Evolutionary conservation across 2,329 filamentous ascomycete genomes (phyloP), one percentile per base, ranked within the genome.

Genomic region (Xylaria multiplex): DNA sequence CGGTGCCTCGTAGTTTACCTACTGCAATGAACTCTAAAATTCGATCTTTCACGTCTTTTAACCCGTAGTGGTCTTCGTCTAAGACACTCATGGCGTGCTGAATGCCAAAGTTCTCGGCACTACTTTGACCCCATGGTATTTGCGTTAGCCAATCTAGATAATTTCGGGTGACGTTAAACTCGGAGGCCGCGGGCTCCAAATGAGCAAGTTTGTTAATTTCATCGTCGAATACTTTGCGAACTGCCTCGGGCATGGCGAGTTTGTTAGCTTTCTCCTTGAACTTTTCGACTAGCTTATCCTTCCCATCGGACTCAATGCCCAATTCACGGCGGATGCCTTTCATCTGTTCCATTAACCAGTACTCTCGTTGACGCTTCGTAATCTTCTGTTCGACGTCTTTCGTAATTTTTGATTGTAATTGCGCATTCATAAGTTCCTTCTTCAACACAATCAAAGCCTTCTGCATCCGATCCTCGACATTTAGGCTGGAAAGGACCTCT

Each of bases 311-410:
- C 78, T 99, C 96, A 59, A 99, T 93, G 24, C 96, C 96, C 55
- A 99, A 88, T 80, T 99, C 96, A 65, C 96, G 88, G 65, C 93
- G 91, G 76, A 99, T 99, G 30, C 94, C 96, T 83, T 98, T 98
- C 94, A 99, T 97, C 79, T 99, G 96, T 80, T 99, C 96, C 93
- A 97, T 96, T 53, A 99, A 83, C 92, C 93, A 98, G 81, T 98
- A 99, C 77, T 99, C 96, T 59, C 96, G 90, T 78, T 99, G 96
- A 35, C 95, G 90, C 81, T 99, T 98, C 74, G 94, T 94, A 60
- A 99, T 98, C 81, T 97, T 97, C 76, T 88, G 93, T 79, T 98
- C 96, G 19, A 99, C 96, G 76, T 99, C 96, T 81, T 97, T 97
- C 65, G 92, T 93, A 65, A 99, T 98, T 84, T 98, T 99, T 64